Percentiles rank a stretch among this genome's conserved stretches.
Conservation (phyloP, 805 yeast species). For the Ogataea corticis region DNA sequence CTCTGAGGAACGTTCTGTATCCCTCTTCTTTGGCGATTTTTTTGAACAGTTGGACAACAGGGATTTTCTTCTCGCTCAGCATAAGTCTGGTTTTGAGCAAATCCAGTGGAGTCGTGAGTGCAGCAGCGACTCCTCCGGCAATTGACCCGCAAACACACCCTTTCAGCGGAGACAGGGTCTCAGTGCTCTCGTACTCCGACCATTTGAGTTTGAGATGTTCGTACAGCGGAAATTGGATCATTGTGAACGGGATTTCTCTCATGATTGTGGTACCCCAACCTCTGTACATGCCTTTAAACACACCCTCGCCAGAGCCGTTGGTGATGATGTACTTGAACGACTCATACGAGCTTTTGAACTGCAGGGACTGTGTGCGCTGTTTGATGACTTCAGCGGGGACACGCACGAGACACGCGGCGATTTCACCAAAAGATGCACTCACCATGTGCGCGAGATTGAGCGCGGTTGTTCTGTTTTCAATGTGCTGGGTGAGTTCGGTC, state of each 20-base stretch:
- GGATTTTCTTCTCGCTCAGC: slow-evolving; percentile 57
- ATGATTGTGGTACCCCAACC: slow-evolving; percentile 93
- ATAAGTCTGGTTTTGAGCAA: slow-evolving; percentile 82
- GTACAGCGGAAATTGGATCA: slow-evolving; percentile 93
- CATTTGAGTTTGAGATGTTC: slow-evolving; percentile 72
- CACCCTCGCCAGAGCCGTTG: slow-evolving; percentile 77
- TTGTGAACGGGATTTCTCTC: slow-evolving; percentile 95
- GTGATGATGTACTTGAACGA: slow-evolving; percentile 63
- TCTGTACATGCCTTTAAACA: slow-evolving; percentile 75
- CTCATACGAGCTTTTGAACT: slow-evolving; percentile 56
- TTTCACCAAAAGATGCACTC: slow-evolving; percentile 86
- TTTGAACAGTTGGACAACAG: slow-evolving; percentile 48
- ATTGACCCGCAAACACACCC: slow-evolving; percentile 85
- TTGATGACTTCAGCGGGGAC: slow-evolving; percentile 97
- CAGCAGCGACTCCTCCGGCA: slow-evolving; percentile 84
- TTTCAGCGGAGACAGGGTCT: slow-evolving; percentile 57
- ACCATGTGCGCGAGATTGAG: slow-evolving; percentile 71
- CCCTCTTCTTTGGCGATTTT: slow-evolving; percentile 75
- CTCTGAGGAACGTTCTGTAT: slow-evolving; percentile 65
- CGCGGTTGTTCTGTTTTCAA: slow-evolving; percentile 26
- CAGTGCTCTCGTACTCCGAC: slow-evolving; percentile 43
- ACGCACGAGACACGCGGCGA: slow-evolving; percentile 89
- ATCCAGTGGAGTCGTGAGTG: slow-evolving; percentile 77
- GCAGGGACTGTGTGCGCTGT: slow-evolving; percentile 86
- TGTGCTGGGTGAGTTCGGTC: slow-evolving; percentile 19